Evolutionary conservation across 345 rosid species (phyloP).

Genomic region (Turritis glabra): DNA sequence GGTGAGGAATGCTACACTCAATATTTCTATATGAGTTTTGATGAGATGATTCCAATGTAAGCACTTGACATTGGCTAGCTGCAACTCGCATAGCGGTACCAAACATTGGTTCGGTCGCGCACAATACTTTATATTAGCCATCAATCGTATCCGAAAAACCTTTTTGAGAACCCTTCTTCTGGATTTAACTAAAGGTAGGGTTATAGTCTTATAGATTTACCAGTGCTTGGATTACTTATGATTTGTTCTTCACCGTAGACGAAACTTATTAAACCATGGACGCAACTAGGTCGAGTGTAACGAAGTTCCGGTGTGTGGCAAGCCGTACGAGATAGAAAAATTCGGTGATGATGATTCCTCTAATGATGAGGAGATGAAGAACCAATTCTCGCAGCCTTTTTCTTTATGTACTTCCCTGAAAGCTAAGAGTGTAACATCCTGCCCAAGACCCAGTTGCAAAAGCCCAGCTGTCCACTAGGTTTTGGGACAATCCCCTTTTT

Average conservation of each 20-base stretch:
- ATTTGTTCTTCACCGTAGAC: not conserved
- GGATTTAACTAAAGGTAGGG: not conserved
- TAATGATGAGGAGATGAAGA: not conserved
- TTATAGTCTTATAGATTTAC: not conserved
- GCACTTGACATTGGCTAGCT: not conserved
- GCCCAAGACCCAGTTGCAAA: no score
- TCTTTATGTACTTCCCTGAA: not conserved
- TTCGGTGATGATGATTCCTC: not conserved
- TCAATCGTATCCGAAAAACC: constrained; percentile 11
- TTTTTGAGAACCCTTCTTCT: not conserved
- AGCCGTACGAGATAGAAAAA: not conserved
- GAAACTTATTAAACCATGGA: not conserved
- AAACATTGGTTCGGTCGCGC: not conserved
- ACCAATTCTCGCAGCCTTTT: not conserved
- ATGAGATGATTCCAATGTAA: not conserved
- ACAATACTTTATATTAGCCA: constrained; percentile 8
- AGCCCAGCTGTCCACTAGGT: no score
- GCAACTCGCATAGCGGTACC: not conserved
- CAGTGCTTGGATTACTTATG: constrained; percentile 2
- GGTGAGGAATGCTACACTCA: not conserved
- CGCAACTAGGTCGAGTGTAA: not conserved
- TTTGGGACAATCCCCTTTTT: no score
- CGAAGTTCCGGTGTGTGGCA: not conserved
- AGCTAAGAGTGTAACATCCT: no score
- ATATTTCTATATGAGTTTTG: not conserved